These are phyloP conservation scores for Naematelia aurantialba DNA, from an alignment of 768 basidiomycete genomes.

Conservation along the genomic window DNA sequence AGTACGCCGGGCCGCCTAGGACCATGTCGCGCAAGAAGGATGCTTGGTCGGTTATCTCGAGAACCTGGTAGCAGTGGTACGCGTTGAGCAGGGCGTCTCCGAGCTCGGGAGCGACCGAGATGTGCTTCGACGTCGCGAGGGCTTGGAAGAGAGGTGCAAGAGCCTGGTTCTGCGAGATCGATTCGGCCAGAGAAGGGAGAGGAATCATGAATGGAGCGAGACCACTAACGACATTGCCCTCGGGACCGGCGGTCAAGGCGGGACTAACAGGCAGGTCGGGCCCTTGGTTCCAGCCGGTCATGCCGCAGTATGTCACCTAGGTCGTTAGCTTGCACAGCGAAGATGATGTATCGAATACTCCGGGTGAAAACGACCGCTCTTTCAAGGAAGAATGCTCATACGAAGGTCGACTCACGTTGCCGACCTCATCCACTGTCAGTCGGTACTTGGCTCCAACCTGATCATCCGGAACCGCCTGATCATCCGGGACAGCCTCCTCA, in stretches of 20 bases:
- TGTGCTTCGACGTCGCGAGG: conserved; percentile 17
- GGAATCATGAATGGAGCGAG: not conserved
- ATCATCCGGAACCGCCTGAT: not conserved
- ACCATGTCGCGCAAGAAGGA: conserved; percentile 18
- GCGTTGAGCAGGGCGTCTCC: conserved; percentile 13
- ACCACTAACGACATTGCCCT: not conserved
- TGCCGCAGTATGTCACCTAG: conserved; percentile 2
- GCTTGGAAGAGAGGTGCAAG: conserved; percentile 16
- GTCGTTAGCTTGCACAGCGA: not conserved
- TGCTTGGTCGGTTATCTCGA: conserved; percentile 10
- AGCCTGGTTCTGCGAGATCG: conserved; percentile 10
- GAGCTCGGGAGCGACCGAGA: conserved; percentile 17
- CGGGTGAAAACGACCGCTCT: too few species aligned
- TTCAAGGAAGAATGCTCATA: too few species aligned
- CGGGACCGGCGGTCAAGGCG: not conserved
- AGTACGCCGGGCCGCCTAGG: conserved; percentile 12
- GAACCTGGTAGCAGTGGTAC: conserved; percentile 14
- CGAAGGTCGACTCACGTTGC: conserved; percentile 11
- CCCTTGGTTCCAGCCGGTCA: not conserved
- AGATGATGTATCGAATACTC: not conserved
- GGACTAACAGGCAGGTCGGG: not conserved
- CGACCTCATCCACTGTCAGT: conserved; percentile 8
- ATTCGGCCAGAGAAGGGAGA: conserved; percentile 7
- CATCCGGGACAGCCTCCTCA: not conserved
- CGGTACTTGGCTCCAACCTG: conserved; percentile 4